Evolutionary conservation across 225 moss, liverwort and hornwort species (phyloP).

Genomic region (Bryoerythrophyllum caledonicum): DNA sequence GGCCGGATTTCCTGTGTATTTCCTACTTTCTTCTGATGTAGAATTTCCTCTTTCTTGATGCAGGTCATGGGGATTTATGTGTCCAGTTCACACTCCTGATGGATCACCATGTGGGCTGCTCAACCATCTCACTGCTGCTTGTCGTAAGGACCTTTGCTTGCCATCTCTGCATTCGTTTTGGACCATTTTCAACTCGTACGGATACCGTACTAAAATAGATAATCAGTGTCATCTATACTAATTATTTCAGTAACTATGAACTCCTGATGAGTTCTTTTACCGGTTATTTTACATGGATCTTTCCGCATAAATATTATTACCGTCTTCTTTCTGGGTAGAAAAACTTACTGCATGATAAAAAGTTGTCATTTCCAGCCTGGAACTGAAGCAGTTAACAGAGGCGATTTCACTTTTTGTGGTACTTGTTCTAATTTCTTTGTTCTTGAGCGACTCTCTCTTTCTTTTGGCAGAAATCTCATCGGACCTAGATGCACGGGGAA

Average conservation of each 20-base stretch:
- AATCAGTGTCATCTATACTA: too few species aligned
- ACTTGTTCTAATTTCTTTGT: background rate
- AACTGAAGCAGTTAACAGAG: background rate
- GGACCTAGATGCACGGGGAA: slow-evolving; percentile 80
- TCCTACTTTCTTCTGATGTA: background rate
- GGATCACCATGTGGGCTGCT: slow-evolving; percentile 96
- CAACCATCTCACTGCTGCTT: slow-evolving; percentile 89
- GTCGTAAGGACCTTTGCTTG: slow-evolving; percentile 59
- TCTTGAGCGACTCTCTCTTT: background rate
- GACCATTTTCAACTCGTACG: background rate
- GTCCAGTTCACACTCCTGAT: slow-evolving; percentile 98
- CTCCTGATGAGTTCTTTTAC: too few species aligned
- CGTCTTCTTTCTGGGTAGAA: too few species aligned
- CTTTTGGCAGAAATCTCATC: slow-evolving; percentile 71
- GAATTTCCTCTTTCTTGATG: slow-evolving; percentile 23
- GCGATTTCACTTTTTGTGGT: background rate
- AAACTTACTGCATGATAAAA: too few species aligned
- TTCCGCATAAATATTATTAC: too few species aligned
- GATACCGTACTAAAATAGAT: background rate
- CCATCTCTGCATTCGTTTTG: slow-evolving; percentile 4
- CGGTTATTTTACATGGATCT: too few species aligned
- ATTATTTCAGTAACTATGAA: too few species aligned
- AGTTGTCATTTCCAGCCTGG: background rate
- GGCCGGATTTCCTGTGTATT: background rate
- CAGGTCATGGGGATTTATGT: slow-evolving; percentile 99